Base-by-base conservation (phyloP, 371 early-diverging fungal genomes). In the Umbelopsis sp. region DNA sequence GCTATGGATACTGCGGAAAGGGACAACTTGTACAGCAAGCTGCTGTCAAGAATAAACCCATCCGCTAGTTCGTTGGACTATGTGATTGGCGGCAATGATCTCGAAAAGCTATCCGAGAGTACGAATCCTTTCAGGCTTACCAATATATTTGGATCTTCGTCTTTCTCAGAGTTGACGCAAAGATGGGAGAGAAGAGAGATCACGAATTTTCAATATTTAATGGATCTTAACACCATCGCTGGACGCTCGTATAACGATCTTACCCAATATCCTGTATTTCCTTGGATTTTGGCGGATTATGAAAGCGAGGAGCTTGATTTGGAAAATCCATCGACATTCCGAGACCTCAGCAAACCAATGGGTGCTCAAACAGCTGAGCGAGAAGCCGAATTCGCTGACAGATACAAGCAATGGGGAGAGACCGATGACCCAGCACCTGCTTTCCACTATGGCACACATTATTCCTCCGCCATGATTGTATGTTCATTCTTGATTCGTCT, bases 391-490 rank as follows among this genome's bases (percentile, higher is more conserved):
- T 91, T 79, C 72, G 79, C 80, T 62, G 89, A 82, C 16, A 74
- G 86, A 22, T 83, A 86, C 68, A 74, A 79, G n/a, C 84, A 91
- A 66, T 83, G 88, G 68, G 93, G 92, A 66, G 94, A 94, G 71
- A 83, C 94, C 72, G 71, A 85, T 70, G 74, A 94, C 83, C 74
- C 86, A 45, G 75, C 90, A 72, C 91, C 91, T 37, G 88, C 86
- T 45, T 94, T 94, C 79, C 91, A 93, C 72, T 94, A 94, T 71
- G 95, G 95, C n/a, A 93, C 96, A 0, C 96, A 96, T 71, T 96
- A 96, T 70, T 94, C 94, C 1, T 92, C 93, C 0, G 92, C 96
- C 6, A 93, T 92, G 85, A 89, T 92, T 70, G 93, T 93, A 0
- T 86, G 94, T 52, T 94, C 91, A 18, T 96, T 92, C 71, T 69